These are phyloP conservation scores for Emericellopsis cladophorae DNA, from an alignment of 2,329 filamentous ascomycete genomes.

Conservation along the genomic window DNA sequence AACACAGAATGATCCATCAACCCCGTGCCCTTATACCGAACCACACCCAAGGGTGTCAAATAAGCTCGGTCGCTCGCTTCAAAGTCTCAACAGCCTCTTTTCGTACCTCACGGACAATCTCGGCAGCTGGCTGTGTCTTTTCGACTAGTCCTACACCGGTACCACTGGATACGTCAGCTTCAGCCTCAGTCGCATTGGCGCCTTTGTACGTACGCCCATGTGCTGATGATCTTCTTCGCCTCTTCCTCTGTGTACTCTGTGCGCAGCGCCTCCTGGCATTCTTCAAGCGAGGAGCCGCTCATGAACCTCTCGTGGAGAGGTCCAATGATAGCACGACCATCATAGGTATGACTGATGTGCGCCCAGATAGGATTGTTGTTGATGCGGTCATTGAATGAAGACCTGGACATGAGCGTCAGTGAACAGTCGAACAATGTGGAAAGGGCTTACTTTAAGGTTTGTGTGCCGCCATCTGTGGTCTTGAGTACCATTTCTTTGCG, in stretches of 20 bases:
- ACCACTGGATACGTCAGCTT: slow-evolving; percentile 14
- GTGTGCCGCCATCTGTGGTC: slow-evolving; percentile 27
- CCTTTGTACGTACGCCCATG: slow-evolving; percentile 20
- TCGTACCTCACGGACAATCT: slow-evolving; percentile 28
- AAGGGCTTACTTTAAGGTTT: slow-evolving; percentile 28
- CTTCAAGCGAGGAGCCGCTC: slow-evolving; percentile 24
- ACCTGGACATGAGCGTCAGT: slow-evolving; percentile 8
- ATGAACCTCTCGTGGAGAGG: slow-evolving; percentile 25
- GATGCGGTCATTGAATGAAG: slow-evolving; percentile 28
- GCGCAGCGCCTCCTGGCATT: slow-evolving; percentile 24
- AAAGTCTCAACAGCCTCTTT: slow-evolving; percentile 22
- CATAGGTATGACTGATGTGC: slow-evolving; percentile 16
- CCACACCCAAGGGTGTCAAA: neutral
- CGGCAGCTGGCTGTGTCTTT: slow-evolving; percentile 23
- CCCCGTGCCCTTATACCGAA: neutral
- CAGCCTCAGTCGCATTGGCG: neutral
- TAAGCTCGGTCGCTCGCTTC: slow-evolving; percentile 15
- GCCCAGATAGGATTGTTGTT: slow-evolving; percentile 25
- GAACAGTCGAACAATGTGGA: neutral
- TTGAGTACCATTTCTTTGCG: slow-evolving; percentile 26
- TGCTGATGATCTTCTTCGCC: slow-evolving; percentile 17
- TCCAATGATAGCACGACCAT: slow-evolving; percentile 27
- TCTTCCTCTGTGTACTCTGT: slow-evolving; percentile 22
- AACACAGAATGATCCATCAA: too few relatives aligned
- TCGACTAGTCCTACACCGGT: slow-evolving; percentile 31